These are phyloP conservation scores for Ceratocystis huliohia DNA, from an alignment of 2,329 filamentous ascomycete genomes.

Conservation along the genomic window DNA sequence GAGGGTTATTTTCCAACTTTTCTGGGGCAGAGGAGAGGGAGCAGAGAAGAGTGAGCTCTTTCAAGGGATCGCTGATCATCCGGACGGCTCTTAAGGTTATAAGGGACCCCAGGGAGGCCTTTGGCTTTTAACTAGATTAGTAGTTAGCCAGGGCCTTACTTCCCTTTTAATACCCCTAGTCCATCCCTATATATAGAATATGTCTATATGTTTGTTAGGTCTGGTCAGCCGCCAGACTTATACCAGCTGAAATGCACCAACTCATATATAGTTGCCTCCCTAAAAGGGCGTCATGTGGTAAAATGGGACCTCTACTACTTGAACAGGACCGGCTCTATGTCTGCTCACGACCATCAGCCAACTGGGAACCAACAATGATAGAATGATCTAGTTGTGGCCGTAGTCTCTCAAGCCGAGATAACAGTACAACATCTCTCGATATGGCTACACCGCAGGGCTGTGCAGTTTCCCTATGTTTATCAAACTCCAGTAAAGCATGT, in stretches of 20 bases:
- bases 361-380: neutral
- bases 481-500: neutral
- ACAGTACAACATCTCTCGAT: neutral
- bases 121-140: neutral
- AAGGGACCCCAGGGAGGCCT: neutral
- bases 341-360: neutral
- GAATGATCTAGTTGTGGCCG: too few species aligned
- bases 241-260: neutral
- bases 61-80: neutral
- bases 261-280: neutral
- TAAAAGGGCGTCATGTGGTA: neutral
- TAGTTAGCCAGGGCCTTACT: slow-evolving; percentile 2
- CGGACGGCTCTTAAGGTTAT: neutral
- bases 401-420: neutral
- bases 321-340: neutral
- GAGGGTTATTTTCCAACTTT: neutral
- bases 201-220: neutral
- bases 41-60: too few species aligned
- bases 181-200: slow-evolving; percentile 10
- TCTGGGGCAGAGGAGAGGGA: neutral
- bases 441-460: neutral
- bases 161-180: slow-evolving; percentile 1
- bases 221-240: neutral
- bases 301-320: neutral
- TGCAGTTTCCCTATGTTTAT: neutral